These are phyloP conservation scores for Fusarium secorum DNA, from an alignment of 2,329 filamentous ascomycete genomes.

Conservation along the genomic window DNA sequence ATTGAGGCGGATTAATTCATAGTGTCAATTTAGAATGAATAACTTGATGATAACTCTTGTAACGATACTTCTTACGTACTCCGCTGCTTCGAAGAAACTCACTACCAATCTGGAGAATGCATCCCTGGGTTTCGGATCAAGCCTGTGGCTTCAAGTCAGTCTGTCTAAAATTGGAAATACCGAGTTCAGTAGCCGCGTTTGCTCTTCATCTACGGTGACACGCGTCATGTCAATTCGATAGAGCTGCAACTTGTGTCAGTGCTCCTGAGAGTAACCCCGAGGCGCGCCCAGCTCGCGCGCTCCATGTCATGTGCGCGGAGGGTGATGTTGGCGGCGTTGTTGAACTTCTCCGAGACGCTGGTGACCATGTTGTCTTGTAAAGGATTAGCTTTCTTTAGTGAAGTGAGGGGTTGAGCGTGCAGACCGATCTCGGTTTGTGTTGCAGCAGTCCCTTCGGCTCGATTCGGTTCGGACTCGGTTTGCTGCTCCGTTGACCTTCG, in stretches of 20 bases:
- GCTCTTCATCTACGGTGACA: not conserved
- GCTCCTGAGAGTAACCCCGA: slow-evolving; percentile 68
- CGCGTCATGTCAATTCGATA: too few relatives aligned
- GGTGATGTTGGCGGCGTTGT: slow-evolving; percentile 76
- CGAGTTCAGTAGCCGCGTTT: not conserved
- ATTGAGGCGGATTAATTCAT: too few relatives aligned
- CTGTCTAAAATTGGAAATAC: not conserved
- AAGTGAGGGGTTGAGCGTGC: not conserved
- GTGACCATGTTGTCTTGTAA: slow-evolving; percentile 46
- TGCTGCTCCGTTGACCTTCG: not conserved
- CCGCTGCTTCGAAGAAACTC: too few relatives aligned
- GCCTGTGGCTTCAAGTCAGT: not conserved
- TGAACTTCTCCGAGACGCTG: slow-evolving; percentile 68
- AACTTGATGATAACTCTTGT: too few relatives aligned
- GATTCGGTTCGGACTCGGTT: slow-evolving; percentile 27
- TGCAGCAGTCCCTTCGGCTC: not conserved
- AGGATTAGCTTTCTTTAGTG: not conserved
- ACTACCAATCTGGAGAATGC: not conserved
- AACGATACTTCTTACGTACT: too few relatives aligned
- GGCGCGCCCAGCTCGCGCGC: slow-evolving; percentile 73
- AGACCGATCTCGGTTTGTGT: not conserved
- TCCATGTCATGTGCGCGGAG: slow-evolving; percentile 77
- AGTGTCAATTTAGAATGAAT: too few relatives aligned
- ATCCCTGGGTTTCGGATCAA: not conserved
- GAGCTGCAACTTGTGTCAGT: not conserved